Evolutionary conservation across 129 eudicot genomes (phyloP).

Genomic region (Mikania micrantha): DNA sequence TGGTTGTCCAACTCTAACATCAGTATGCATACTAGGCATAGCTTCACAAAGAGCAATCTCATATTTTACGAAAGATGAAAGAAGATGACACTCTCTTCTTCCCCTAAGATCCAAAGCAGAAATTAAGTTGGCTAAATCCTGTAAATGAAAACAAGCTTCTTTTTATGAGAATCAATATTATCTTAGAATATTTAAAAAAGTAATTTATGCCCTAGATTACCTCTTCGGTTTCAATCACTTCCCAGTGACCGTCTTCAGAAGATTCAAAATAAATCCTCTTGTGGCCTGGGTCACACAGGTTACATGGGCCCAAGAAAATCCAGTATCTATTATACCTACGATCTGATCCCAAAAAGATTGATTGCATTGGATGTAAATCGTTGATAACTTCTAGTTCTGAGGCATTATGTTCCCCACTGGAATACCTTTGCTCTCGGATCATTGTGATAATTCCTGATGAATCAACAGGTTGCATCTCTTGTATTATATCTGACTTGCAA

Average conservation of each 20-base stretch:
- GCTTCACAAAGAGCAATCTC: slow-evolving; percentile 38
- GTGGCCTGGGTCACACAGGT: slow-evolving; percentile 73
- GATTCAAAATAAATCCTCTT: slow-evolving; percentile 84
- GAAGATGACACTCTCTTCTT: slow-evolving; percentile 66
- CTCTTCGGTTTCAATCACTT: slow-evolving; percentile 81
- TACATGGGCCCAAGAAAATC: slow-evolving; percentile 93
- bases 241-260: slow-evolving; percentile 98
- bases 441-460: slow-evolving; percentile 43
- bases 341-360: slow-evolving; percentile 86
- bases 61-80: slow-evolving; percentile 48
- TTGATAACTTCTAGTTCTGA: slow-evolving; percentile 30
- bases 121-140: slow-evolving; percentile 64
- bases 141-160: slow-evolving; percentile 5
- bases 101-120: slow-evolving; percentile 69
- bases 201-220: slow-evolving; percentile 24
- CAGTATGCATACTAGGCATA: slow-evolving; percentile 45
- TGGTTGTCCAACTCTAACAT: slow-evolving; percentile 33
- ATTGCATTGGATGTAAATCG: slow-evolving; percentile 81
- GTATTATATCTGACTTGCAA: slow-evolving; percentile 21
- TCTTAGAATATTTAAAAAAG: not conserved
- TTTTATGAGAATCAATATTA: not conserved
- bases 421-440: slow-evolving; percentile 11
- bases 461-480: slow-evolving; percentile 55
- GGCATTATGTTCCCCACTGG: slow-evolving; percentile 10
- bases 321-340: slow-evolving; percentile 92